These are phyloP conservation scores for Leccinum rimulosum DNA, from an alignment of 768 basidiomycete species.

Conservation along the genomic window DNA sequence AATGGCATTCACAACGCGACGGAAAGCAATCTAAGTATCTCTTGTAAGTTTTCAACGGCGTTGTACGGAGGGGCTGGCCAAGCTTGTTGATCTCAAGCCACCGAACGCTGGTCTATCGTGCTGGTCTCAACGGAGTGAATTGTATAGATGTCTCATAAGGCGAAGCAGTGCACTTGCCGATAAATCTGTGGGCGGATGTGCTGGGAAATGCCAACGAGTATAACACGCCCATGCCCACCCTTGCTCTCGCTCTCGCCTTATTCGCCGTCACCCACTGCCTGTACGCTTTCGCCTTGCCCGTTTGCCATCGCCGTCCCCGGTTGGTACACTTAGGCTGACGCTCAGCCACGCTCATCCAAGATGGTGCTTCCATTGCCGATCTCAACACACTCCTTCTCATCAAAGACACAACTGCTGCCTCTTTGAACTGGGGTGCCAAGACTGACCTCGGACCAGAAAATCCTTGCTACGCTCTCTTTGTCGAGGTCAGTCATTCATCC, in stretches of 20 bases:
- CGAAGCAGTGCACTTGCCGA: background rate
- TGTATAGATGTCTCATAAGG: background rate
- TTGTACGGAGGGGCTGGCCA: background rate
- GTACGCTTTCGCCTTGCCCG: too few relatives aligned
- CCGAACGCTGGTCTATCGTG: background rate
- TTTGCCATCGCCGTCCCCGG: slow-evolving; percentile 81
- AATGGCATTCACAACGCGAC: background rate
- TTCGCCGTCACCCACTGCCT: too few relatives aligned
- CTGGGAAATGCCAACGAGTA: too few relatives aligned
- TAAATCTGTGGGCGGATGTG: too few relatives aligned
- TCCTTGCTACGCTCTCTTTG: slow-evolving; percentile 86
- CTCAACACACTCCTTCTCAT: slow-evolving; percentile 92
- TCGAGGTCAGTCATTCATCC: slow-evolving; percentile 93
- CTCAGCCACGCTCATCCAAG: slow-evolving; percentile 89
- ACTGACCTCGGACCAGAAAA: slow-evolving; percentile 82
- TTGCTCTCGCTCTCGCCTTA: too few relatives aligned
- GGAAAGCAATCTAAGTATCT: background rate
- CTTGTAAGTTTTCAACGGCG: background rate
- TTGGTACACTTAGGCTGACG: slow-evolving; percentile 80
- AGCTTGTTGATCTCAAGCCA: background rate
- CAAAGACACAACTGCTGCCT: slow-evolving; percentile 95
- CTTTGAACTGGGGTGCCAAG: slow-evolving; percentile 97
- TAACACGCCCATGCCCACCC: too few relatives aligned
- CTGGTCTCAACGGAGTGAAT: background rate
- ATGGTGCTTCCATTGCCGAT: slow-evolving; percentile 86